Evolutionary conservation across 306 rosid species (phyloP), one percentile per base, ranked within the genome.

Genomic region (Cyamopsis tetragonoloba): DNA sequence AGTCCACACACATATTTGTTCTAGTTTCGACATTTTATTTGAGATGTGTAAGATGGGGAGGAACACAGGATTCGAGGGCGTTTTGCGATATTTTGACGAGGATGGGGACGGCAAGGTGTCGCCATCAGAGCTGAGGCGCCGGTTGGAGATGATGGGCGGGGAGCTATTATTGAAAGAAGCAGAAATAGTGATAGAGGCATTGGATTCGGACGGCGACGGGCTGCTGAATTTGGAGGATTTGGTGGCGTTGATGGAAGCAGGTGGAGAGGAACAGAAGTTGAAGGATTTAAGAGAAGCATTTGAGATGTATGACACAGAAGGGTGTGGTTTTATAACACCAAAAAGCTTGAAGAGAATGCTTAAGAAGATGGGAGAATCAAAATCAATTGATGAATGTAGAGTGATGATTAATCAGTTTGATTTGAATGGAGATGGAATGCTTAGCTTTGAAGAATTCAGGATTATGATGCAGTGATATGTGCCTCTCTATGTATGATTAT

Each of bases 121-220:
- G 1, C 79, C 87, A 4, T 50, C 26, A 0, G 96, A 89, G 87
- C 81, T 89, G 0, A 75, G 68, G 39, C 79, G 71, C 0, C 53
- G 86, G 20, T 12, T 92, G 7, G 59, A 83, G 0, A 19, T 66
- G 42, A 68, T 87, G 50, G 92, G 92, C 0, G 80, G 70, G 2
- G 84, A 85, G 64, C 17, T 89, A 11, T 58, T 62, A 69, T 26
- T 34, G 43, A 51, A 55, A 7, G 96, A 92, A 59, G 91, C 84
- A 0, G 88, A 92, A n/a, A 62, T 56, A 55, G 92, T 71, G 2
- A 82, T 89, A 8, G 84, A 75, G 66, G 59, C 68, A 4, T 50
- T 89, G 70, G 98, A 92, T 73, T 85, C 89, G 0, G 96, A 92
- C 24, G 96, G 96, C 3, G 98, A 89, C 20, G 98, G 96, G 7